Conservation (phyloP, 106 monocot species). For the Dioscorea alata region DNA sequence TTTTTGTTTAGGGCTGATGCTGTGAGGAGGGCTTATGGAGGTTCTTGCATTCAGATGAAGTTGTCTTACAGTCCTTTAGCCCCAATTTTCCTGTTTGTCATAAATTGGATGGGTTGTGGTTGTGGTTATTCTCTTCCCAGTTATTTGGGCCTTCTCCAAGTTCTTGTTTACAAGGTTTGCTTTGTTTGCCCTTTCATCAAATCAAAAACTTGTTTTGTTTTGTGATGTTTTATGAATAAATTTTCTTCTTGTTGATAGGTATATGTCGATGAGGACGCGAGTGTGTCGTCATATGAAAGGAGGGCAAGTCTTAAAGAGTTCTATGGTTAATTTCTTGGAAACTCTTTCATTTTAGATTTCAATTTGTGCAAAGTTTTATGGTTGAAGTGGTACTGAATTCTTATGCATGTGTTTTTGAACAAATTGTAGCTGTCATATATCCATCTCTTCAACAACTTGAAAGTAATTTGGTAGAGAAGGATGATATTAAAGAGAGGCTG, state of each 20-base stretch:
- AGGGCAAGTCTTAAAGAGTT: slow-evolving; percentile 76
- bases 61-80: slow-evolving; percentile 63
- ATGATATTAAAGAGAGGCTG: slow-evolving; percentile 27
- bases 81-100: slow-evolving; percentile 54
- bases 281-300: slow-evolving; percentile 57
- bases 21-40: slow-evolving; percentile 65
- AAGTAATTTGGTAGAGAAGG: slow-evolving; percentile 29
- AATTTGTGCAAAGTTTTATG: not conserved
- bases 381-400: not conserved
- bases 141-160: slow-evolving; percentile 72
- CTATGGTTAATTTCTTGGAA: slow-evolving; percentile 33
- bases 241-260: slow-evolving; percentile 36
- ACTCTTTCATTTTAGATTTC: not conserved
- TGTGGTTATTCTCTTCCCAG: slow-evolving; percentile 58
- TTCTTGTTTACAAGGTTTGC: slow-evolving; percentile 78
- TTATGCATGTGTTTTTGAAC: slow-evolving; percentile 3
- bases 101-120: slow-evolving; percentile 66
- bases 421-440: slow-evolving; percentile 67
- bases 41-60: slow-evolving; percentile 85
- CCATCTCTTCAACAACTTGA: slow-evolving; percentile 81
- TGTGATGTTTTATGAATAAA: not conserved
- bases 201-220: not conserved
- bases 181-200: not conserved
- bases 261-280: slow-evolving; percentile 51
- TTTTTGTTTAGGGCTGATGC: slow-evolving; percentile 57